Evolutionary conservation across 495 filamentous ascomycete species (phyloP).

Genomic region (Lasiosphaeria hispida): DNA sequence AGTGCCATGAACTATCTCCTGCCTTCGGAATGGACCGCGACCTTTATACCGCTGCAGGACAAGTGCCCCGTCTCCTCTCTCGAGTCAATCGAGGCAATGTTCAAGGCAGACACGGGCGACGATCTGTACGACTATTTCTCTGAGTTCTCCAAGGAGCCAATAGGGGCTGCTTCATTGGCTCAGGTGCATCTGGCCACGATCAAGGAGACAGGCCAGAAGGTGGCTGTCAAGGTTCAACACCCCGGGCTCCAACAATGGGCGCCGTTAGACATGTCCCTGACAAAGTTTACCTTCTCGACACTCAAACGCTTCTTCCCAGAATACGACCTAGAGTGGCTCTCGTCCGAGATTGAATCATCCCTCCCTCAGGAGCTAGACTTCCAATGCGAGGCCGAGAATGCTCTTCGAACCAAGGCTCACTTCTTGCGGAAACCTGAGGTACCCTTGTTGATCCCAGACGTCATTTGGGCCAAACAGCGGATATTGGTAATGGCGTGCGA

Average conservation of each 20-base stretch:
- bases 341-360: slow-evolving; percentile 86
- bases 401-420: slow-evolving; percentile 71
- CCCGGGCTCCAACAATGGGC: slow-evolving; percentile 89
- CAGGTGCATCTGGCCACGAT: slow-evolving; percentile 92
- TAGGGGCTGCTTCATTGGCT: slow-evolving; percentile 90
- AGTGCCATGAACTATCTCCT: slow-evolving; percentile 96
- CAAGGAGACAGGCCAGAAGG: slow-evolving; percentile 77
- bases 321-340: slow-evolving; percentile 95
- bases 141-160: slow-evolving; percentile 73
- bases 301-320: slow-evolving; percentile 94
- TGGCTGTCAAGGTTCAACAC: slow-evolving; percentile 99
- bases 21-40: slow-evolving; percentile 90
- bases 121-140: slow-evolving; percentile 80
- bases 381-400: slow-evolving; percentile 79
- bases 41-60: slow-evolving; percentile 95
- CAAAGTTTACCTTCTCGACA: slow-evolving; percentile 81
- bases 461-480: slow-evolving; percentile 83
- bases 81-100: slow-evolving; percentile 84
- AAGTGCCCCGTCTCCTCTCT: slow-evolving; percentile 90
- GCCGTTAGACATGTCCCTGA: slow-evolving; percentile 82
- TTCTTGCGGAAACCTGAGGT: slow-evolving; percentile 65
- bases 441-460: slow-evolving; percentile 85
- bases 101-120: slow-evolving; percentile 75
- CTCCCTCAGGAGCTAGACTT: slow-evolving; percentile 93
- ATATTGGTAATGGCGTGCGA: slow-evolving; percentile 97